These are phyloP conservation scores for Diaporthe destruens DNA, from an alignment of 2,329 filamentous ascomycete genomes.

Conservation along the genomic window DNA sequence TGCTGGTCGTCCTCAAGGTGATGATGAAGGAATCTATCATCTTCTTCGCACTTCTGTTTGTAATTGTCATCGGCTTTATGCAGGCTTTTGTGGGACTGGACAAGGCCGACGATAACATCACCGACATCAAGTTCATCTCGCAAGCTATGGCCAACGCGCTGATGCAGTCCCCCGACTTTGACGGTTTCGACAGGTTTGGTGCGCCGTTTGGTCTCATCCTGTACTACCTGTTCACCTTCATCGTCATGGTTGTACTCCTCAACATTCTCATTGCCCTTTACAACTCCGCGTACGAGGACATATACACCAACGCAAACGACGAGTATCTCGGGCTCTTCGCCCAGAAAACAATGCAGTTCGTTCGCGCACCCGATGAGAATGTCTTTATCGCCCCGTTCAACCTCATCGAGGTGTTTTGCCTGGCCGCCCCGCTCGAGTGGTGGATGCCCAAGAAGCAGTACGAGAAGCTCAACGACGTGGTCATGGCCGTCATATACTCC, in stretches of 20 bases:
- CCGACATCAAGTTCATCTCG: conserved; percentile 80
- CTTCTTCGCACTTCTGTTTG: conserved; percentile 90
- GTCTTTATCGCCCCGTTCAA: conserved; percentile 98
- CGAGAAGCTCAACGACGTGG: conserved; percentile 84
- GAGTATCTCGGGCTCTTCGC: conserved; percentile 95
- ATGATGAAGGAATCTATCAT: conserved; percentile 96
- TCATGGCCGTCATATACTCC: conserved; percentile 89
- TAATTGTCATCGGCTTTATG: conserved; percentile 88
- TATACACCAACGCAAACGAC: conserved; percentile 92
- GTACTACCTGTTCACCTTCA: conserved; percentile 98
- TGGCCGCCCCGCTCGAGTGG: conserved; percentile 91
- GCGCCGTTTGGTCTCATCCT: conserved; percentile 94
- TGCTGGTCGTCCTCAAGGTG: conserved; percentile 96
- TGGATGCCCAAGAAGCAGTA: conserved; percentile 85
- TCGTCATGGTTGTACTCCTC: conserved; percentile 92
- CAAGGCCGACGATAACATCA: conserved; percentile 78
- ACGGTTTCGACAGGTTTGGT: conserved; percentile 88
- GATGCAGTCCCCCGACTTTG: conserved; percentile 92
- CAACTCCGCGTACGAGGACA: conserved; percentile 95
- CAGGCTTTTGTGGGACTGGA: conserved; percentile 96
- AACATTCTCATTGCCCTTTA: conserved; percentile 98
- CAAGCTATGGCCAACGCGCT: conserved; percentile 90
- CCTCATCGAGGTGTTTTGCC: conserved; percentile 85
- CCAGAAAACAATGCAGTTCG: conserved; percentile 96
- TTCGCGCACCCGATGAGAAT: conserved; percentile 96